Evolutionary conservation across 352 stramenopile genomes (phyloP).

Genomic region (Globisporangium orthogonon): DNA sequence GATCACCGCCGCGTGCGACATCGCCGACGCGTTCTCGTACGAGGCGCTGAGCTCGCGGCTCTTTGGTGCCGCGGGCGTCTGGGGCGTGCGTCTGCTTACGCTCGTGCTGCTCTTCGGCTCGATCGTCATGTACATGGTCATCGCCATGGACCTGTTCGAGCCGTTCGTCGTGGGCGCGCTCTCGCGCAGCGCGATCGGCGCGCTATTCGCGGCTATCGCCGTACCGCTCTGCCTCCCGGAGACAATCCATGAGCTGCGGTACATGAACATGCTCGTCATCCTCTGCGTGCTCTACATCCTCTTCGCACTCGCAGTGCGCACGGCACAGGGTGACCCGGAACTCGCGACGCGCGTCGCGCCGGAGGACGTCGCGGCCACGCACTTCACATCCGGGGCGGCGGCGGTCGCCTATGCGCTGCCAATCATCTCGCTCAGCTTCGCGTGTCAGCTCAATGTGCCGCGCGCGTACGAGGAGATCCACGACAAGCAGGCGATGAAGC

Average conservation of each 20-base stretch:
- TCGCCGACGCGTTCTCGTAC: slow-evolving; percentile 65
- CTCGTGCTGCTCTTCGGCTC: slow-evolving; percentile 73
- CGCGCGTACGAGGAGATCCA: slow-evolving; percentile 74
- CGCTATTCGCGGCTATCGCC: slow-evolving; percentile 57
- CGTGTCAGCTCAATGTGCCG: slow-evolving; percentile 77
- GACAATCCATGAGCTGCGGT: slow-evolving; percentile 79
- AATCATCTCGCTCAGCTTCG: slow-evolving; percentile 78
- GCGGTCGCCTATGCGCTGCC: slow-evolving; percentile 67
- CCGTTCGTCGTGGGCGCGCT: slow-evolving; percentile 55
- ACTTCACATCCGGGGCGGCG: slow-evolving; percentile 55
- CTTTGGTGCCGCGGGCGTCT: slow-evolving; percentile 59
- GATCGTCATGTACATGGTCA: slow-evolving; percentile 80
- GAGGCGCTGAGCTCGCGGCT: slow-evolving; percentile 75
- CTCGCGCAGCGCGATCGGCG: slow-evolving; percentile 51
- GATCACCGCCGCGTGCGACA: slow-evolving; percentile 57
- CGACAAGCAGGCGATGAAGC: slow-evolving; percentile 61
- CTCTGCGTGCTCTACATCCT: slow-evolving; percentile 81
- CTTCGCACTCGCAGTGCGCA: slow-evolving; percentile 47
- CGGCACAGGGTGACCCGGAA: slow-evolving; percentile 29
- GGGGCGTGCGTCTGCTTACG: slow-evolving; percentile 65
- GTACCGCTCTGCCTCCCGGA: slow-evolving; percentile 76
- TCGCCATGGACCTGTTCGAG: slow-evolving; percentile 81
- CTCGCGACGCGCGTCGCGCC: slow-evolving; percentile 31
- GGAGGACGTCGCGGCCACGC: slow-evolving; percentile 26
- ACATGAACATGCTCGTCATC: slow-evolving; percentile 73